These are phyloP conservation scores for Lyophyllum semitale DNA, from an alignment of 768 basidiomycete genomes.

Conservation along the genomic window DNA sequence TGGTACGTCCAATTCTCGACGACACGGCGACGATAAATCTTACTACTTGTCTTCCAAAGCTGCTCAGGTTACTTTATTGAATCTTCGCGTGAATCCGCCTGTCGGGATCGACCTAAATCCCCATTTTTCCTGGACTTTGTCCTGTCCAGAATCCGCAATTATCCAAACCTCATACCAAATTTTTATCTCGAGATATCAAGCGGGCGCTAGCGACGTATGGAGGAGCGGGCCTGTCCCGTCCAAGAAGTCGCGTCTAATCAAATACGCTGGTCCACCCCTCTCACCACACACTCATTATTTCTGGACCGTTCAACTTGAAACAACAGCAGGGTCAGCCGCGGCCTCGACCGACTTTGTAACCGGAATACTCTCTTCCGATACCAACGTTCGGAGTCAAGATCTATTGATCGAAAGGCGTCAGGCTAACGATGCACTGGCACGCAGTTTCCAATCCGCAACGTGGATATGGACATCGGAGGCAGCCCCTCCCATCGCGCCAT, in stretches of 20 bases:
- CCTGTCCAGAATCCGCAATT: conserved; percentile 12
- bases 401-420: conserved; percentile 6
- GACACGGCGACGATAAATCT: background rate
- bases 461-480: conserved; percentile 32
- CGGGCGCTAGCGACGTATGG: conserved; percentile 18
- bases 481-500: background rate
- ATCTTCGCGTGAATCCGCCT: background rate
- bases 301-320: conserved; percentile 25
- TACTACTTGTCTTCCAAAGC: background rate
- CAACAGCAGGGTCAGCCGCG: conserved; percentile 15
- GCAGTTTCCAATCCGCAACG: conserved; percentile 19
- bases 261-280: conserved; percentile 25
- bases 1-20: background rate
- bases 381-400: background rate
- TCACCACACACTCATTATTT: conserved; percentile 23
- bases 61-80: conserved; percentile 1
- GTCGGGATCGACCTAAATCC: conserved; percentile 3
- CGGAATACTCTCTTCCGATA: background rate
- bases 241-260: conserved; percentile 12
- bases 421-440: conserved; percentile 15
- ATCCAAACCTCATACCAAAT: conserved; percentile 25
- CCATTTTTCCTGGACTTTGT: conserved; percentile 25
- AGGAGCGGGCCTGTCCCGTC: conserved; percentile 21
- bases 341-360: conserved; percentile 23
- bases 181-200: conserved; percentile 8